A percentile compares a stretch with the other conserved stretches of the same genome.
Evolutionary conservation across 331 rosid species (phyloP).

Genomic region (Acacia pycnantha): DNA sequence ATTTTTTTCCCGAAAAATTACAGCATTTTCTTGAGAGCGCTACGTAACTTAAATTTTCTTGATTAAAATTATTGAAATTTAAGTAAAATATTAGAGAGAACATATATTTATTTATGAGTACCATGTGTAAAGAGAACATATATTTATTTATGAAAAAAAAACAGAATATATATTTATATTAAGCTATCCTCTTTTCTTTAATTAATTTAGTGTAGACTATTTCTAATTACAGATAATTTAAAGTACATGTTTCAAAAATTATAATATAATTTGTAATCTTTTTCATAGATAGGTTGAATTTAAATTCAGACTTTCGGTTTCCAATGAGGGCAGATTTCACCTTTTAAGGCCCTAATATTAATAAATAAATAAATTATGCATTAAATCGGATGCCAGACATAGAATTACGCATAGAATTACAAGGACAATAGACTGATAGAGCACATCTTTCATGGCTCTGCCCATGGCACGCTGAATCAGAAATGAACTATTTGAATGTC

Average conservation of each 20-base stretch:
- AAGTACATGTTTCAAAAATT: neutral
- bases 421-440: neutral
- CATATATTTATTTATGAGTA: neutral
- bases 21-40: neutral
- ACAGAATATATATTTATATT: neutral
- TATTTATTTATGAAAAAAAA: no score
- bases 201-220: neutral
- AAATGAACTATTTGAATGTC: constrained; percentile 14
- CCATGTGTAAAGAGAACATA: neutral
- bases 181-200: neutral
- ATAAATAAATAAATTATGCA: neutral
- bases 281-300: neutral
- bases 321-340: neutral
- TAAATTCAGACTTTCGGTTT: neutral
- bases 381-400: neutral
- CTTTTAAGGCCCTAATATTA: neutral
- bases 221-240: neutral
- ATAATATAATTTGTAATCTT: neutral
- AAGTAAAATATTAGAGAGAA: neutral
- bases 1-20: neutral
- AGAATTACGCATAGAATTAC: neutral
- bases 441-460: neutral
- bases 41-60: neutral
- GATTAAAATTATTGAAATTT: neutral
- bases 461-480: neutral